Conservation (phyloP, 2,329 filamentous ascomycete genomes). For the Penicillium aurantiogriseum region DNA sequence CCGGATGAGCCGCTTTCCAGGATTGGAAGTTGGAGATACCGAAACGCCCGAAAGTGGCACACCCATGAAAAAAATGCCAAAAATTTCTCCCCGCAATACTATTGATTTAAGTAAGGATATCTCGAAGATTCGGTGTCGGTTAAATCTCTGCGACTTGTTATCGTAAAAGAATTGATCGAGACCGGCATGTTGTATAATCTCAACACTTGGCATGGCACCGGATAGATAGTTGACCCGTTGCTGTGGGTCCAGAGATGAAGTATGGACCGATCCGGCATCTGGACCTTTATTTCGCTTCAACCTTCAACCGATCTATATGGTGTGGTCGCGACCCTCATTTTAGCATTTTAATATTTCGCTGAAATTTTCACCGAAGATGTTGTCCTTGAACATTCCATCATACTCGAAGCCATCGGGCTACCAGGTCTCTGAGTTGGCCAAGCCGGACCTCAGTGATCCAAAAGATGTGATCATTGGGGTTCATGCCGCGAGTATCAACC, state of each 20-base stretch:
- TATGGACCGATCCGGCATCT: not conserved
- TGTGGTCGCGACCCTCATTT: not conserved
- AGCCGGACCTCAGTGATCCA: constrained; percentile 14
- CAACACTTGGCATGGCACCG: not conserved
- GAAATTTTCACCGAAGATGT: constrained; percentile 7
- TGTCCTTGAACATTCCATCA: constrained; percentile 19
- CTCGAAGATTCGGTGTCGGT: no score
- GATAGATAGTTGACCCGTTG: not conserved
- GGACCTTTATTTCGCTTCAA: not conserved
- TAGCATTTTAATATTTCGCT: not conserved
- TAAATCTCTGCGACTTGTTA: not conserved
- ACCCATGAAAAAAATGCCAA: not conserved
- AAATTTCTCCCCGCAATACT: not conserved
- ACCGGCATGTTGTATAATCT: not conserved
- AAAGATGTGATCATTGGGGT: constrained; percentile 41
- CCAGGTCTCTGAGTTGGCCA: constrained; percentile 21
- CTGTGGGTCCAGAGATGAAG: not conserved
- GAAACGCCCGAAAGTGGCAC: no score
- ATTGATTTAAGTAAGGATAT: not conserved
- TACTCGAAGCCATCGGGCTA: constrained; percentile 23
- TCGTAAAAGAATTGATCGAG: not conserved
- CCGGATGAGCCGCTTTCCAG: no score
- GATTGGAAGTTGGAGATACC: no score
- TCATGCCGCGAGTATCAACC: constrained; percentile 48
- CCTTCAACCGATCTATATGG: not conserved